Evolutionary conservation across 345 rosid genomes (phyloP).

Genomic region (Eucalyptus curtisii): DNA sequence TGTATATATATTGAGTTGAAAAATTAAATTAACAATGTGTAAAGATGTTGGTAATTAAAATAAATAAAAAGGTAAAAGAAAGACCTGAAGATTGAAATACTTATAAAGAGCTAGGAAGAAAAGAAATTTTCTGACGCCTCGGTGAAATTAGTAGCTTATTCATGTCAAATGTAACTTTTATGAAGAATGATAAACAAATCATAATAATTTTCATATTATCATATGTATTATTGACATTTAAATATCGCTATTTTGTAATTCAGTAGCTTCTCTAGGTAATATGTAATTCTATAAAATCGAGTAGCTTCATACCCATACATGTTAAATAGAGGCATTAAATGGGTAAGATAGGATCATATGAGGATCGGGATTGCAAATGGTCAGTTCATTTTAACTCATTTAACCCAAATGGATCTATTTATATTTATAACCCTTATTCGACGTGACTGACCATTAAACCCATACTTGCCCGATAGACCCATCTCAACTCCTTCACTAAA

Average conservation of each 20-base stretch:
- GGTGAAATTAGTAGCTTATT: not conserved
- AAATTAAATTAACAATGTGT: not conserved
- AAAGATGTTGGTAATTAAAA: not conserved
- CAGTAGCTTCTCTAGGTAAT: not conserved
- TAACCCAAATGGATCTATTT: not conserved
- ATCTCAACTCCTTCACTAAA: not conserved
- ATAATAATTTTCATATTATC: not conserved
- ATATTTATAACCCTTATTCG: not conserved
- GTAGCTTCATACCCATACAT: not conserved
- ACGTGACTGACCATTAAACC: not conserved
- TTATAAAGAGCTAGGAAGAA: not conserved
- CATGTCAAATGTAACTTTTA: not conserved
- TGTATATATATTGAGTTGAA: not conserved
- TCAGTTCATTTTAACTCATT: not conserved
- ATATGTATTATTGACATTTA: too few species aligned
- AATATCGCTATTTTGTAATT: not conserved
- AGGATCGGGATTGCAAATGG: not conserved
- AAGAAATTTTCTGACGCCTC: not conserved
- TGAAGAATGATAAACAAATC: not conserved
- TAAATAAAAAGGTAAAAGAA: not conserved
- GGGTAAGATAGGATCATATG: not conserved
- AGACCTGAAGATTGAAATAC: not conserved
- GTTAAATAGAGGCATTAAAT: not conserved
- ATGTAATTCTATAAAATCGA: not conserved
- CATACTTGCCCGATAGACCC: not conserved